Percentiles rank a stretch among this genome's conserved stretches.
These are phyloP conservation scores for Backusella parvicylindrica DNA, from an alignment of 192 early-diverging fungal species.

Conservation along the genomic window DNA sequence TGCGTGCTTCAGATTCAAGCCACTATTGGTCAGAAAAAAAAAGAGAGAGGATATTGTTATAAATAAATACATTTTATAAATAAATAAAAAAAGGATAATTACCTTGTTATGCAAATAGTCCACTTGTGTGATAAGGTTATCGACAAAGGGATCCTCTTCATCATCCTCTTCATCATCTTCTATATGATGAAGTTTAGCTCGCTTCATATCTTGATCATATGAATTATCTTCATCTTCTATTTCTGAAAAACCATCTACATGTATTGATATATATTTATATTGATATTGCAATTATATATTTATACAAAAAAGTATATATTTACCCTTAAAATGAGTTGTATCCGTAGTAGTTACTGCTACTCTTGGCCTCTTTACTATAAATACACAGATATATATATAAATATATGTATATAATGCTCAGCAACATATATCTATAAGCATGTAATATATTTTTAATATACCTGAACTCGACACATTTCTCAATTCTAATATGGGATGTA, in stretches of 20 bases:
- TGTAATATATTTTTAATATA: neutral
- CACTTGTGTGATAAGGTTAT: constrained; percentile 30
- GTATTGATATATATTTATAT: neutral
- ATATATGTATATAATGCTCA: no score
- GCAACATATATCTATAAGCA: neutral
- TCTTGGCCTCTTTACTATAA: neutral
- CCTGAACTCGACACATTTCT: constrained; percentile 18
- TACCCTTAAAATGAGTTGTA: neutral
- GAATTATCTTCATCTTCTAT: constrained; percentile 18
- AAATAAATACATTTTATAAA: neutral
- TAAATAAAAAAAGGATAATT: constrained; percentile 1
- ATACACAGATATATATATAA: neutral
- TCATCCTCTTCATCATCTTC: constrained; percentile 13
- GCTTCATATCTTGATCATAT: neutral
- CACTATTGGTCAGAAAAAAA: constrained; percentile 24
- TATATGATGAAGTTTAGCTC: neutral
- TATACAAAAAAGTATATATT: neutral
- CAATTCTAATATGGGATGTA: constrained; percentile 32
- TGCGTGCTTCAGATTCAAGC: constrained; percentile 47
- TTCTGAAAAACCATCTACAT: neutral
- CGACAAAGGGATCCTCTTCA: constrained; percentile 30
- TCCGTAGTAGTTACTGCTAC: neutral
- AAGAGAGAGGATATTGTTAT: neutral
- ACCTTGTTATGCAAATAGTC: constrained; percentile 44
- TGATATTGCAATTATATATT: neutral